Percentiles rank a stretch among this genome's conserved stretches.
phyloP scores from a whole-genome alignment of 257 asterid species.

The Gentiana straminea region DNA sequence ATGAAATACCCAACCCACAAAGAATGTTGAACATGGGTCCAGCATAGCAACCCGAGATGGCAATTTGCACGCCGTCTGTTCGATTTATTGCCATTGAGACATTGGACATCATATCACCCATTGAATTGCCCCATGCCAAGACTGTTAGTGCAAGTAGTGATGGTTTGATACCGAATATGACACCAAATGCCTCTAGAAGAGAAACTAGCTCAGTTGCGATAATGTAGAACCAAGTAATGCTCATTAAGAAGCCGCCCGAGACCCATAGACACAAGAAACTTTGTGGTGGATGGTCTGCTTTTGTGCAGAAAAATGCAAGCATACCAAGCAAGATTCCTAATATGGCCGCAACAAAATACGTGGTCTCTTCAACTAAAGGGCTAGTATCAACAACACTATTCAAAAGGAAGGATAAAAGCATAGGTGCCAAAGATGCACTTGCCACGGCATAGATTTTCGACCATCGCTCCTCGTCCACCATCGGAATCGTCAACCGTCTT shows the following conservation, averaged over 20 bases:
- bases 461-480: conserved; percentile 73
- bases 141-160: conserved; percentile 53
- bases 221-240: conserved; percentile 72
- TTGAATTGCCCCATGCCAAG: conserved; percentile 88
- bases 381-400: conserved; percentile 14
- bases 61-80: conserved; percentile 60
- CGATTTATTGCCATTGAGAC: conserved; percentile 65
- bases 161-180: conserved; percentile 41
- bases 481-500: conserved; percentile 59
- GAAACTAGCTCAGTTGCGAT: conserved; percentile 76
- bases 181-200: conserved; percentile 46
- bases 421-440: conserved; percentile 51
- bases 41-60: conserved; percentile 74
- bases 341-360: conserved; percentile 19
- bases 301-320: conserved; percentile 34
- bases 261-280: conserved; percentile 50
- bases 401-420: conserved; percentile 48
- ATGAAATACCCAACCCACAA: conserved; percentile 60
- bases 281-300: conserved; percentile 39
- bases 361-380: conserved; percentile 9
- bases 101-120: conserved; percentile 77
- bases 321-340: conserved; percentile 38
- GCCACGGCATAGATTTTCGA: conserved; percentile 53
- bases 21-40: conserved; percentile 88
- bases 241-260: conserved; percentile 73